Evolutionary conservation across 768 basidiomycete genomes (phyloP), one percentile per base, ranked within the genome.

Genomic region (Suillus variegatus): DNA sequence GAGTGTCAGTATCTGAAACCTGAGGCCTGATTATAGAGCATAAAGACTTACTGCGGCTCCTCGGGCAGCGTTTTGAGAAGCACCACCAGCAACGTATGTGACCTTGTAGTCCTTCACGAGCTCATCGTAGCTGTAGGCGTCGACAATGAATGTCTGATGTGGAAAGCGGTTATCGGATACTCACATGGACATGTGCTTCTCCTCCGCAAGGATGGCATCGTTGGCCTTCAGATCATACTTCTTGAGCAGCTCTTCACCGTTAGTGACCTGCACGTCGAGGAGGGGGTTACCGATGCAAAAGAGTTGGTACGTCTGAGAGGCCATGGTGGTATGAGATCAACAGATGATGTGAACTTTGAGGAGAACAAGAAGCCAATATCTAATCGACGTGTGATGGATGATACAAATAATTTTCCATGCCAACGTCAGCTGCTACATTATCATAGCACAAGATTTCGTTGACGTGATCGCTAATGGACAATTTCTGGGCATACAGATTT

Each of bases 261-360:
- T 84, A 67, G 81, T 87, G 73, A 97, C 94, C 80, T 97, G 95
- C 82, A 99, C 91, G 77, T 99, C 96, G 60, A 99, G 90, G 75
- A 99, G 84, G 71, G 97, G 97, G 80, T 98, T 98, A 51, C 97
- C 97, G 80, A 99, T 81, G 81, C 89, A 93, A 80, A 98, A 94
- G 55, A 98, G 80, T 52, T 83, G 76, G 81, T 87, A 90, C 28
- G 83, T 77, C 32, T 79, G 74, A 20, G 80, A 58, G 57, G 87
- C 76, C 82, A 85, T 82, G 67, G 54, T 71, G 62, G 41, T 52
- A 61, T 43, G 25, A 63, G 64, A 69, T 35, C 38, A 60, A 55
- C 12, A 13, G 32, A 65, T 55, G 64, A 67, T 65, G 63, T 60
- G 49, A 64, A 62, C 25, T 40, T 22, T n/a, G 22, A 52, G 46